A percentile compares a stretch with the other conserved stretches of the same genome.
These are phyloP conservation scores for Cercospora berteroae DNA, from an alignment of 2,329 filamentous ascomycete genomes.

Conservation along the genomic window DNA sequence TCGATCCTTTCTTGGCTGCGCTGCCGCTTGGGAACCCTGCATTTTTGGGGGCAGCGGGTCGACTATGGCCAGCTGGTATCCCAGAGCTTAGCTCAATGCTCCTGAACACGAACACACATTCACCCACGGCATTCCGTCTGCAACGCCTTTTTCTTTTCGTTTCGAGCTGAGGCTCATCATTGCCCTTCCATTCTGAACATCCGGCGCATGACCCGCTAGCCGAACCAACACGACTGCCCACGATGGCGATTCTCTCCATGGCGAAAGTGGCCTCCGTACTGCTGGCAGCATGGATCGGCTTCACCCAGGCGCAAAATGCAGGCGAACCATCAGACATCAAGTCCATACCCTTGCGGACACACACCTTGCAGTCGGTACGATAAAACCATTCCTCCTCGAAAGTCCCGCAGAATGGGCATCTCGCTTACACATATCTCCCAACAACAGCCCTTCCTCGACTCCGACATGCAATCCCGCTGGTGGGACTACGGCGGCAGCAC, in stretches of 20 bases:
- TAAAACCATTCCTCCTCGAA: neutral
- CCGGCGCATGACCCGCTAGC: slow-evolving; percentile 8
- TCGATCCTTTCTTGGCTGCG: slow-evolving; percentile 1
- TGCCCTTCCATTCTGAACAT: slow-evolving; percentile 1
- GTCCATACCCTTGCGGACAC: slow-evolving; percentile 38
- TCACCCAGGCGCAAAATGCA: slow-evolving; percentile 26
- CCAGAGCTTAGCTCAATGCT: slow-evolving; percentile 4
- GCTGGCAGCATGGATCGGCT: slow-evolving; percentile 36
- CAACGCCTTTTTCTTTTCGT: slow-evolving; percentile 5
- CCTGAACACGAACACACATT: neutral
- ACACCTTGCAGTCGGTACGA: slow-evolving; percentile 35
- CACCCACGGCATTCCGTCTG: neutral
- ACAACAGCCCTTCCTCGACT: slow-evolving; percentile 86
- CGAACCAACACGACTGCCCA: neutral
- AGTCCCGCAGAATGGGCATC: neutral
- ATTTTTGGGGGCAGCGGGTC: neutral
- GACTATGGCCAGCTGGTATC: neutral
- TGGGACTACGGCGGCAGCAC: slow-evolving; percentile 98
- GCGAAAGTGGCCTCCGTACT: slow-evolving; percentile 29
- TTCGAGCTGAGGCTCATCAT: slow-evolving; percentile 1
- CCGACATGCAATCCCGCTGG: slow-evolving; percentile 97
- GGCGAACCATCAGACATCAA: slow-evolving; percentile 35
- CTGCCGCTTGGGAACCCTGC: neutral
- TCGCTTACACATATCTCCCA: neutral
- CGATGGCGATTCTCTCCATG: slow-evolving; percentile 25